A percentile compares a stretch with the other conserved stretches of the same genome.
phyloP scores from a whole-genome alignment of 345 rosid genomes.

The Citrus hindsii region DNA sequence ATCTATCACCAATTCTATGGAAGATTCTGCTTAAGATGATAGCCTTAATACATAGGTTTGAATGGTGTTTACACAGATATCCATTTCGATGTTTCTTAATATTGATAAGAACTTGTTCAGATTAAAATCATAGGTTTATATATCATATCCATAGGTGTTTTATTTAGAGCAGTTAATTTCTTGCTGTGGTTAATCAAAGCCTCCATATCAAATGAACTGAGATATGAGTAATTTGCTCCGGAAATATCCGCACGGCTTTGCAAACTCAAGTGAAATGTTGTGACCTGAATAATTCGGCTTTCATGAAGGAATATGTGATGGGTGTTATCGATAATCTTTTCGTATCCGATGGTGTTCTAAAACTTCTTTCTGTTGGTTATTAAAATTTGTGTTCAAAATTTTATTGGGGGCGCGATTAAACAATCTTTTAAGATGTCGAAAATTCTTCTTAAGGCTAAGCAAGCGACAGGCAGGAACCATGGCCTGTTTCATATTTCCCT shows the following conservation, averaged over 20 bases:
- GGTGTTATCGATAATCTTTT: neutral
- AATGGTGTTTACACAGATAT: neutral
- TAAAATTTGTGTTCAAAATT: no score
- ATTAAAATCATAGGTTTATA: neutral
- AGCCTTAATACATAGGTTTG: neutral
- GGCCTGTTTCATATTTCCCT: no score
- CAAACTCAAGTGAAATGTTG: neutral
- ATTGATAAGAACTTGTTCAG: neutral
- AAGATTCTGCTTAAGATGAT: conserved; percentile 8
- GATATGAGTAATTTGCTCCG: no score
- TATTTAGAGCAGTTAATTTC: neutral
- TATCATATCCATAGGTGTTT: neutral
- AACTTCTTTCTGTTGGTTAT: no score
- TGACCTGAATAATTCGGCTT: neutral
- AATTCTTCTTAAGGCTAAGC: no score
- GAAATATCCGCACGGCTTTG: neutral
- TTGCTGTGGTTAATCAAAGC: neutral
- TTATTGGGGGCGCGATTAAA: no score
- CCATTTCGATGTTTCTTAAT: conserved; percentile 2
- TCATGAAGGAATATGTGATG: neutral
- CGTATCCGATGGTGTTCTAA: no score
- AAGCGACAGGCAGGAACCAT: no score
- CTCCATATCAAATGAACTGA: neutral
- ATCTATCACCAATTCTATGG: neutral
- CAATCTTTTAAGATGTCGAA: no score